Conservation (phyloP, 371 early-diverging fungal species). For the Smittium culicis region DNA sequence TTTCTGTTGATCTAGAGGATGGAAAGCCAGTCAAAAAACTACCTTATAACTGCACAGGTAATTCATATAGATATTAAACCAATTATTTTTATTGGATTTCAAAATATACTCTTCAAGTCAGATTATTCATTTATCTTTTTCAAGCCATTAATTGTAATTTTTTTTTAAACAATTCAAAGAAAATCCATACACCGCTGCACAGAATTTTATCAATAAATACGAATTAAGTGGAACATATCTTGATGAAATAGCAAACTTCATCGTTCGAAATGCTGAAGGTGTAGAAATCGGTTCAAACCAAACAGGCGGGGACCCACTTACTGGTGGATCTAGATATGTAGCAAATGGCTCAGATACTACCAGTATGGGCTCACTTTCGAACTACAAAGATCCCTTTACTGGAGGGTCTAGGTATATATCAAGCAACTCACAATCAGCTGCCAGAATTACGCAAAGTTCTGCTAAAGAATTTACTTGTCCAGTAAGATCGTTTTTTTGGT, state of each 20-base stretch:
- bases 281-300: slow-evolving; percentile 33
- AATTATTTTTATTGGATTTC: slow-evolving; percentile 18
- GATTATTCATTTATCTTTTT: no score
- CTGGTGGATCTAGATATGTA: slow-evolving; percentile 33
- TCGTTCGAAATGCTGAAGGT: slow-evolving; percentile 65
- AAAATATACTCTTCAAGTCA: no score
- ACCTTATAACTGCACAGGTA: slow-evolving; percentile 67
- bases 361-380: not conserved
- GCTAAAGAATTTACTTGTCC: not conserved
- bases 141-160: no score
- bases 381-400: not conserved
- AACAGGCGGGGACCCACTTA: slow-evolving; percentile 32
- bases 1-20: slow-evolving; percentile 86
- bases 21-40: slow-evolving; percentile 69
- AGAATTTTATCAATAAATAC: slow-evolving; percentile 67
- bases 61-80: not conserved
- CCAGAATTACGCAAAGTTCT: not conserved
- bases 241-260: slow-evolving; percentile 90
- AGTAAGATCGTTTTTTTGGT: not conserved
- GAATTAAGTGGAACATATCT: slow-evolving; percentile 65
- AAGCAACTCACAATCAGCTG: not conserved
- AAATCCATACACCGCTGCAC: slow-evolving; percentile 88
- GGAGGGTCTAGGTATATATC: not conserved
- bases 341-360: slow-evolving; percentile 13
- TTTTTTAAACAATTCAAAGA: slow-evolving; percentile 37